These are phyloP conservation scores for Clitopilus passeckerianus DNA, from an alignment of 768 basidiomycete genomes.

Conservation along the genomic window DNA sequence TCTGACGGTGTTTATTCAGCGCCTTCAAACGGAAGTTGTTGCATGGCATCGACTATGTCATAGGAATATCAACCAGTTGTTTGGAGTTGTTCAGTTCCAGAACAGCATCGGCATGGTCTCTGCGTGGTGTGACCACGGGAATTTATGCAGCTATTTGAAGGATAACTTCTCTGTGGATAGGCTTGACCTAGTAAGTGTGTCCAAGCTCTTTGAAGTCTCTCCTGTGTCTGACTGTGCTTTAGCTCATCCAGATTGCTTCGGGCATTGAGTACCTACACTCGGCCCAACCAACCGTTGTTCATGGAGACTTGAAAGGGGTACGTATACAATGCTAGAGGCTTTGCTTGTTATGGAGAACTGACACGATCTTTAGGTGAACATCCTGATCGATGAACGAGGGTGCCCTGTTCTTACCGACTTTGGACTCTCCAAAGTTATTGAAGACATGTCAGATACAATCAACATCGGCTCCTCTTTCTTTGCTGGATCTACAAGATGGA, in stretches of 20 bases:
- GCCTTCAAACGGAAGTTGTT: slow-evolving; percentile 49
- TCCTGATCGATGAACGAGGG: slow-evolving; percentile 49
- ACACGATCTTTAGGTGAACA: slow-evolving; percentile 40
- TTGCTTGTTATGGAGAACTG: not conserved
- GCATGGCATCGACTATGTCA: slow-evolving; percentile 58
- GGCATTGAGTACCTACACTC: slow-evolving; percentile 56
- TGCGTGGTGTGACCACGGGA: slow-evolving; percentile 59
- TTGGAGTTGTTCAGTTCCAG: slow-evolving; percentile 46
- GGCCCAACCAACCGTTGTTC: slow-evolving; percentile 48
- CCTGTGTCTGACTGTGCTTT: not conserved
- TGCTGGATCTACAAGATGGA: slow-evolving; percentile 45
- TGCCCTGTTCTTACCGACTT: slow-evolving; percentile 57
- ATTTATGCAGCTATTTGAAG: slow-evolving; percentile 44
- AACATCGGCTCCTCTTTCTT: slow-evolving; percentile 36
- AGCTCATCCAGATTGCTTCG: slow-evolving; percentile 53
- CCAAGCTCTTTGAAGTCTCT: no score
- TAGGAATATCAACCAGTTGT: slow-evolving; percentile 48
- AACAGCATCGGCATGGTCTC: slow-evolving; percentile 61
- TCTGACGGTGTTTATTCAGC: slow-evolving; percentile 23
- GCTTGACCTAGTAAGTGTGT: slow-evolving; percentile 39
- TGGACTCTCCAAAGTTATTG: slow-evolving; percentile 53
- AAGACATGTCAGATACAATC: slow-evolving; percentile 39
- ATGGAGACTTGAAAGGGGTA: slow-evolving; percentile 61
- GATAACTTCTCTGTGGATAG: slow-evolving; percentile 35
- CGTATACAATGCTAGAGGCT: not conserved